Conservation (phyloP, 2,329 filamentous ascomycete genomes). For the Aspergillus novoparasiticus region DNA sequence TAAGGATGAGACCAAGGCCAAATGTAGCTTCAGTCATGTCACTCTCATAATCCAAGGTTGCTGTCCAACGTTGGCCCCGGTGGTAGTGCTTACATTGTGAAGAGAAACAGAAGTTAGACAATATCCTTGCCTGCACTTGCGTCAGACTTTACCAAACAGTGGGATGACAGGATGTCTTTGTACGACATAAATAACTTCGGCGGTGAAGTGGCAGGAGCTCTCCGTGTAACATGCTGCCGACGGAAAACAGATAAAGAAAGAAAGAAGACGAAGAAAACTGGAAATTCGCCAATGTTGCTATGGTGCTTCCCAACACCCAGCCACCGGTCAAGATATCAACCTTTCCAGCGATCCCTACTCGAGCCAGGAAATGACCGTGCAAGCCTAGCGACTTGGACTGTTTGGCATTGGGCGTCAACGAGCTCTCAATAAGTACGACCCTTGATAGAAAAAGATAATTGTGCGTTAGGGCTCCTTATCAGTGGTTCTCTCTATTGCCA, state of each 20-base stretch:
- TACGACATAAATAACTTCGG: neutral
- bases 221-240: neutral
- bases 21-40: neutral
- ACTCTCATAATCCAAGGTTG: neutral
- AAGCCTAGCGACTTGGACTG: neutral
- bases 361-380: neutral
- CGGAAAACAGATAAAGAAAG: neutral
- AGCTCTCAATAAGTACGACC: neutral
- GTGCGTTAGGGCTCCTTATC: neutral
- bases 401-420: neutral
- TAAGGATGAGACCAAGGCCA: neutral
- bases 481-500: neutral
- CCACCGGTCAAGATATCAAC: neutral
- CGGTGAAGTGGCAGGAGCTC: neutral
- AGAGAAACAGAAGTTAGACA: neutral
- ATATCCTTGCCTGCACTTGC: neutral
- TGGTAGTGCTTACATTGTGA: neutral
- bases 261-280: neutral
- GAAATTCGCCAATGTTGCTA: neutral
- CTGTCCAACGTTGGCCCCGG: neutral
- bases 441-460: neutral
- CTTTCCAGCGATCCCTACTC: neutral
- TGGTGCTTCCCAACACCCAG: neutral
- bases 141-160: neutral
- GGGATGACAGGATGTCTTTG: neutral